Conservation (phyloP, 2,329 filamentous ascomycete genomes). For the Penicillium sp. region DNA sequence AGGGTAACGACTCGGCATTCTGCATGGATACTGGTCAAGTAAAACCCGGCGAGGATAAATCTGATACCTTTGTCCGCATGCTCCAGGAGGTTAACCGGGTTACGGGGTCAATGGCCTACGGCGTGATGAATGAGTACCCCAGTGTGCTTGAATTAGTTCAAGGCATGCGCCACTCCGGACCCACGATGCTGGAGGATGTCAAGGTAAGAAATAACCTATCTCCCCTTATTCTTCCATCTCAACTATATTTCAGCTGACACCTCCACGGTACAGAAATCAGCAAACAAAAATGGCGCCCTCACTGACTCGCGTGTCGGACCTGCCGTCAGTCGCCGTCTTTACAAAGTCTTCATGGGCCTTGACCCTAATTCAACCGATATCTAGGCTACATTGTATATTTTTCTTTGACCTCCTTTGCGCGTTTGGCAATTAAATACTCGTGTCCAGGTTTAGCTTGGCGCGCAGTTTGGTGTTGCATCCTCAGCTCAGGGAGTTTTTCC, state of each 20-base stretch:
- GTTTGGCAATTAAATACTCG: not conserved
- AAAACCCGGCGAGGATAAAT: conserved; percentile 66
- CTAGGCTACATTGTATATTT: conserved; percentile 25
- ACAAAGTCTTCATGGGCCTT: conserved; percentile 55
- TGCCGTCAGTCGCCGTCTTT: conserved; percentile 53
- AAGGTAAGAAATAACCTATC: conserved; percentile 36
- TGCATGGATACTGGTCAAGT: conserved; percentile 83
- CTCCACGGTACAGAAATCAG: conserved; percentile 46
- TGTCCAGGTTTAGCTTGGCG: not conserved
- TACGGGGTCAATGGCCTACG: conserved; percentile 73
- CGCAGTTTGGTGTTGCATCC: not conserved
- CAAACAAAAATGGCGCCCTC: conserved; percentile 52
- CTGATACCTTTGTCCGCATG: conserved; percentile 75
- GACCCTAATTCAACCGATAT: conserved; percentile 52
- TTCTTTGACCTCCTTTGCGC: not conserved
- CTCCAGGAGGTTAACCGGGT: conserved; percentile 75
- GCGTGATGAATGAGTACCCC: conserved; percentile 66
- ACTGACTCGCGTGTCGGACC: conserved; percentile 53
- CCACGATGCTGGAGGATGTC: conserved; percentile 65
- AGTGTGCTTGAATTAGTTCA: conserved; percentile 63
- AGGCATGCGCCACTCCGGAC: conserved; percentile 64
- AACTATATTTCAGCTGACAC: not conserved
- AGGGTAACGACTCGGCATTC: conserved; percentile 61
- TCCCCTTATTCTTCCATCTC: not conserved
- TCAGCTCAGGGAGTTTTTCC: too few relatives aligned